These are phyloP conservation scores for Wickerhamiella qilinensis DNA, from an alignment of 805 yeast species.

Conservation along the genomic window DNA sequence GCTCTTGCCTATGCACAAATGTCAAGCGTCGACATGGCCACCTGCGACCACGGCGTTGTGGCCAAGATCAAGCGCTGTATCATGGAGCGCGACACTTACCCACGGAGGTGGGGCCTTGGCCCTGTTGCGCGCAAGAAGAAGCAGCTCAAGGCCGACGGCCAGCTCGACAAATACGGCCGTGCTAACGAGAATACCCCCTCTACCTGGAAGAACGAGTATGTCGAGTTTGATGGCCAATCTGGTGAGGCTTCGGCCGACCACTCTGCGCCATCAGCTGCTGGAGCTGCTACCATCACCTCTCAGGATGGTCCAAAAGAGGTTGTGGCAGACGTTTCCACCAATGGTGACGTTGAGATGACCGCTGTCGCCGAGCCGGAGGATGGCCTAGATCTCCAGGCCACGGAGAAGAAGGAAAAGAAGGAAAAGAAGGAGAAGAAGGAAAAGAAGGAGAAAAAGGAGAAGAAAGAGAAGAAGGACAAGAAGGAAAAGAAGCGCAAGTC, in stretches of 20 bases:
- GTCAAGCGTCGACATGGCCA: constrained; percentile 92
- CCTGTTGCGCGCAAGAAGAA: constrained; percentile 98
- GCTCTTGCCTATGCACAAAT: constrained; percentile 97
- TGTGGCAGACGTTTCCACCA: constrained; percentile 9
- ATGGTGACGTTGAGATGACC: constrained; percentile 6
- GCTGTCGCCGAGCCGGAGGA: constrained; percentile 11
- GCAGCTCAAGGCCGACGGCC: constrained; percentile 93
- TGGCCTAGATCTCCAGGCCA: constrained; percentile 9
- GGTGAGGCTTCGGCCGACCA: constrained; percentile 22
- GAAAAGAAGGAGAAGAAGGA: constrained; percentile 38
- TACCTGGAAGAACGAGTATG: constrained; percentile 76
- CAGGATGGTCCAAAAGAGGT: constrained; percentile 5
- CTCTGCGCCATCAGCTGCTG: constrained; percentile 22
- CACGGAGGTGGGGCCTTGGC: constrained; percentile 99
- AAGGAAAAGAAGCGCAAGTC: constrained; percentile 43
- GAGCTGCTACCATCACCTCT: constrained; percentile 11
- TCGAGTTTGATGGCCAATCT: constrained; percentile 28
- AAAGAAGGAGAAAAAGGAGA: constrained; percentile 34
- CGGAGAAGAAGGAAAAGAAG: constrained; percentile 30
- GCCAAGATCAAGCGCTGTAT: constrained; percentile 98
- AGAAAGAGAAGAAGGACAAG: constrained; percentile 44
- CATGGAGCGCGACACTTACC: constrained; percentile 98
- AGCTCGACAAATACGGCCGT: constrained; percentile 91
- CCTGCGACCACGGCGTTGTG: constrained; percentile 97
- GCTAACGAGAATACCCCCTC: constrained; percentile 86